Conservation (phyloP, 352 stramenopile genomes). For the Phytophthora europaea region DNA sequence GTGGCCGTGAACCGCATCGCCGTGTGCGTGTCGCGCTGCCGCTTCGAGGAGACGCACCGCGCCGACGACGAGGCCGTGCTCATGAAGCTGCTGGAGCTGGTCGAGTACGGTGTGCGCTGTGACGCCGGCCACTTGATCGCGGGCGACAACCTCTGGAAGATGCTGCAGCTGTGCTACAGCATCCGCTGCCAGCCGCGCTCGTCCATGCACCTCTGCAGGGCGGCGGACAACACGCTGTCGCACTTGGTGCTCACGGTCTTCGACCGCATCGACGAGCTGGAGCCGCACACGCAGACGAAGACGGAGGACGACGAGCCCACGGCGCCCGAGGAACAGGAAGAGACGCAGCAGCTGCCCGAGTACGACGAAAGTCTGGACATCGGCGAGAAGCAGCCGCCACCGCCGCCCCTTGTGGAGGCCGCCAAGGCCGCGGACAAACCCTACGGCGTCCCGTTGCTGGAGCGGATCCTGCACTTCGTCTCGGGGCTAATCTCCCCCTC, state of each 20-base stretch:
- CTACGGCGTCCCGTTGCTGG: conserved; percentile 92
- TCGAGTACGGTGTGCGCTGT: conserved; percentile 95
- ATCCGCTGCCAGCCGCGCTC: conserved; percentile 93
- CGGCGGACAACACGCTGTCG: conserved; percentile 96
- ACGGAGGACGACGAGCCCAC: background rate
- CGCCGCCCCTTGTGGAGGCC: conserved; percentile 7
- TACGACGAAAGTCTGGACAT: conserved; percentile 45
- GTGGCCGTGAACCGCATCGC: conserved; percentile 96
- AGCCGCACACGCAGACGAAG: conserved; percentile 40
- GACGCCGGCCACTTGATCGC: conserved; percentile 92
- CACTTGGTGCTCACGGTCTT: conserved; percentile 98
- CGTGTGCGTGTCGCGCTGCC: conserved; percentile 92
- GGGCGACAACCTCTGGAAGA: conserved; percentile 94
- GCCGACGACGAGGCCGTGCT: conserved; percentile 94
- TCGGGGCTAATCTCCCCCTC: conserved; percentile 94
- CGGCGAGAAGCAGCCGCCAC: background rate
- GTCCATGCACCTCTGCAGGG: conserved; percentile 93
- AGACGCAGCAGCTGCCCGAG: conserved; percentile 12
- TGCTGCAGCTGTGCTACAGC: conserved; percentile 97
- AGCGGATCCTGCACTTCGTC: conserved; percentile 96
- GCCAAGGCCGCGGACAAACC: conserved; percentile 45
- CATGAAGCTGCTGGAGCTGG: conserved; percentile 97
- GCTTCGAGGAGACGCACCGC: conserved; percentile 96
- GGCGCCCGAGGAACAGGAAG: conserved; percentile 9
- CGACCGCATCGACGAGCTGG: conserved; percentile 87